phyloP scores from a whole-genome alignment of 2,329 filamentous ascomycete species.

The Berkeleyomyces basicola region DNA sequence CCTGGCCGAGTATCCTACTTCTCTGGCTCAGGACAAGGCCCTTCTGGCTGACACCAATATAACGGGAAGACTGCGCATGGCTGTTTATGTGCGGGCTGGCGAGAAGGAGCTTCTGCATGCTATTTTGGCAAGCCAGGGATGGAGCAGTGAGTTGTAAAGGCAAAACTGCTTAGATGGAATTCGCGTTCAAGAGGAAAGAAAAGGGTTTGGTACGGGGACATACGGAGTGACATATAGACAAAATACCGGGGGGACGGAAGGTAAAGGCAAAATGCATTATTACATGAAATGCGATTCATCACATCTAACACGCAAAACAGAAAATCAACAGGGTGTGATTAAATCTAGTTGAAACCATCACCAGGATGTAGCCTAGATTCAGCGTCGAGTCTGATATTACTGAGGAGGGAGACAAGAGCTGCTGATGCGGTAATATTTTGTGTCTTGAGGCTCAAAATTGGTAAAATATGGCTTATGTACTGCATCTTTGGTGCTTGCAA shows the following conservation, averaged over 20 bases:
- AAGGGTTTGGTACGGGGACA: conserved; percentile 5
- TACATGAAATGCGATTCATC: not conserved
- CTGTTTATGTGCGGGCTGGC: conserved; percentile 48
- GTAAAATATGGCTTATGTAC: not conserved
- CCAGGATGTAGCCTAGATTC: not conserved
- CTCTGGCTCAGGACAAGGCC: conserved; percentile 24
- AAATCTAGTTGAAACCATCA: not conserved
- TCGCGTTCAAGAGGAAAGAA: conserved; percentile 17
- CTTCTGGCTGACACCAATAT: conserved; percentile 21
- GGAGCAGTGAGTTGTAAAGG: conserved; percentile 17
- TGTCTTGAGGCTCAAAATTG: not conserved
- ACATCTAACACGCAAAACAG: not conserved
- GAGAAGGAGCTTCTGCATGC: conserved; percentile 52
- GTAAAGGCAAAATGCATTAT: not conserved
- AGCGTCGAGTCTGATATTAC: not conserved
- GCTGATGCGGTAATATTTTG: not conserved
- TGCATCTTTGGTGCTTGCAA: not conserved
- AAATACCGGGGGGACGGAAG: not conserved
- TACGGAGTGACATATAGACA: not conserved
- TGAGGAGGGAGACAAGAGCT: not conserved
- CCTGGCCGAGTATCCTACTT: conserved; percentile 27
- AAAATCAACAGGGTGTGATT: not conserved
- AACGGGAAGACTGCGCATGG: conserved; percentile 36
- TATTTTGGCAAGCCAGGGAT: conserved; percentile 24
- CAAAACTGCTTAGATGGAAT: not conserved